Conservation (phyloP, 176 grass and related monocot genomes). For the Urochloa ruziziensis region DNA sequence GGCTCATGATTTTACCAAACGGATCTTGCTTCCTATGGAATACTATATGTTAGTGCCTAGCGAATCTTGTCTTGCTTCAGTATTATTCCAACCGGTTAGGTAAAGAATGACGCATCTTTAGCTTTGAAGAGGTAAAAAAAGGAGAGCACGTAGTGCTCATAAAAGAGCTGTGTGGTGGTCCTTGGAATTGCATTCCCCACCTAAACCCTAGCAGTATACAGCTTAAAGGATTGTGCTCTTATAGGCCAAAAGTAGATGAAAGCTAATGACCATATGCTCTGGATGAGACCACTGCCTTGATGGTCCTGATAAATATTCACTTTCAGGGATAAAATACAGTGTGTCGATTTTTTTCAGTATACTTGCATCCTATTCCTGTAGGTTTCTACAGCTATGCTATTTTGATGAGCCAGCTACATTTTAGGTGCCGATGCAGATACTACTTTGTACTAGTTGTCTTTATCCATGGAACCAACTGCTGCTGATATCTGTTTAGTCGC, state of each 20-base stretch:
- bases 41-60: background rate
- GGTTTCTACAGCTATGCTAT: background rate
- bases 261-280: constrained; percentile 1
- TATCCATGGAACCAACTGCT: background rate
- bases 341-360: background rate
- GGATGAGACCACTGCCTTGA: too few species aligned
- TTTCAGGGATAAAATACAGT: background rate
- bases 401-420: background rate
- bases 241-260: background rate
- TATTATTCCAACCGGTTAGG: background rate
- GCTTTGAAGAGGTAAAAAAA: constrained; percentile 10
- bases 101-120: constrained; percentile 1
- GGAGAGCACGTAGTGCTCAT: background rate
- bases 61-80: constrained; percentile 34
- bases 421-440: background rate
- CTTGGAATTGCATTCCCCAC: constrained; percentile 36
- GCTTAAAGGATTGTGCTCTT: background rate
- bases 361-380: background rate
- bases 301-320: background rate
- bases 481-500: background rate
- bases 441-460: background rate
- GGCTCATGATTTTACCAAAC: background rate
- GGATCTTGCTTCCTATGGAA: background rate
- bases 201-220: background rate
- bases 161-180: constrained; percentile 8